phyloP scores from a whole-genome alignment of 306 rosid species.

The Sesbania bispinosa region DNA sequence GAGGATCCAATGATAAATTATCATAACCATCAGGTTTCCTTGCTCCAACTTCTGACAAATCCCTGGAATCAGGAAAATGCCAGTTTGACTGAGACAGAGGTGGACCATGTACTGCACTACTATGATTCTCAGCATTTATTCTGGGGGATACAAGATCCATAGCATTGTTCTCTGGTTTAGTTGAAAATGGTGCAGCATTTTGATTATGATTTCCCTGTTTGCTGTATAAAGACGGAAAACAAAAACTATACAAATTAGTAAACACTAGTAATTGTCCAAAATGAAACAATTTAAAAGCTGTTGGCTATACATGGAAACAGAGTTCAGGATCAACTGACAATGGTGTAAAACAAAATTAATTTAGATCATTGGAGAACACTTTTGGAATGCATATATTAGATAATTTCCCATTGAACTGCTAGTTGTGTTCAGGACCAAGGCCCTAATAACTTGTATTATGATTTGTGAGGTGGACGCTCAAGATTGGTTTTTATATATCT shows the following conservation, averaged over 20 bases:
- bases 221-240: conserved; percentile 38
- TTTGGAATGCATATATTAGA: neutral
- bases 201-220: conserved; percentile 54
- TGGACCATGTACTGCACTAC: conserved; percentile 46
- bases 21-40: conserved; percentile 64
- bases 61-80: conserved; percentile 57
- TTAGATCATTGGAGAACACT: neutral
- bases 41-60: conserved; percentile 58
- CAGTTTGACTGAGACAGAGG: conserved; percentile 62
- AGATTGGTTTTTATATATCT: neutral
- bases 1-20: conserved; percentile 52
- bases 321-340: neutral
- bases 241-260: conserved; percentile 18
- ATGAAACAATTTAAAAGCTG: conserved; percentile 9
- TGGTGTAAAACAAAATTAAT: conserved; percentile 1
- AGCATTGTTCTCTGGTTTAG: conserved; percentile 50
- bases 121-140: conserved; percentile 54
- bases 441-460: neutral
- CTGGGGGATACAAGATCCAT: conserved; percentile 84
- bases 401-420: neutral
- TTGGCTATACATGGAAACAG: conserved; percentile 1
- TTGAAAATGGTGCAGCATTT: conserved; percentile 44
- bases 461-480: neutral
- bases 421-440: neutral
- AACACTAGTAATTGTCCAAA: conserved; percentile 3